These are phyloP conservation scores for Candida cerambycidarum DNA, from an alignment of 805 yeast genomes.

Conservation along the genomic window DNA sequence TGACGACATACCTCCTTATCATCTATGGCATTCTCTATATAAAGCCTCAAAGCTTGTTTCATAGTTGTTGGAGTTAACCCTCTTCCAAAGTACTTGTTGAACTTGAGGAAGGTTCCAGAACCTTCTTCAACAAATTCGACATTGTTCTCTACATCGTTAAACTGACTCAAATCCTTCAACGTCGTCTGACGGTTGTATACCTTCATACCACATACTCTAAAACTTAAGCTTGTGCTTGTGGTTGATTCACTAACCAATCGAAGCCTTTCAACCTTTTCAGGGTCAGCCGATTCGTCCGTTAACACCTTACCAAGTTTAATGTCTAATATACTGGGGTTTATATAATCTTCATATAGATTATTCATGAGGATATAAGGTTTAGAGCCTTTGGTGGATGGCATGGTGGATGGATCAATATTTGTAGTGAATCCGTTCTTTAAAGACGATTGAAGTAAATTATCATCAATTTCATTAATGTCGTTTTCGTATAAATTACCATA, in stretches of 20 bases:
- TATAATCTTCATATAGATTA: conserved; percentile 63
- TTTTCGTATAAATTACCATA: conserved; percentile 61
- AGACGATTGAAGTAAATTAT: too few relatives aligned
- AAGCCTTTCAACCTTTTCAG: conserved; percentile 64
- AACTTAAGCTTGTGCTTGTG: conserved; percentile 75
- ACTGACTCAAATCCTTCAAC: conserved; percentile 8
- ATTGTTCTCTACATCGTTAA: neutral
- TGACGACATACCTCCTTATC: conserved; percentile 7
- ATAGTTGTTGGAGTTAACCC: conserved; percentile 45
- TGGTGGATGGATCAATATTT: too few relatives aligned
- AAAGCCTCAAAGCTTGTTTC: conserved; percentile 44
- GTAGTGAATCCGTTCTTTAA: too few relatives aligned
- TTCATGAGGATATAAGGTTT: conserved; percentile 61
- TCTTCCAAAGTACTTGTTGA: conserved; percentile 75
- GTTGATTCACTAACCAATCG: conserved; percentile 63
- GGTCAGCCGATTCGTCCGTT: conserved; percentile 57
- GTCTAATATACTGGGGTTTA: conserved; percentile 73
- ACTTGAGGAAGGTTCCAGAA: conserved; percentile 45
- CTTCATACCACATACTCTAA: conserved; percentile 89
- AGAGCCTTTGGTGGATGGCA: too few relatives aligned
- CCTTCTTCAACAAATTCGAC: conserved; percentile 11
- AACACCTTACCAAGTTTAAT: conserved; percentile 75
- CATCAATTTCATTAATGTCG: conserved; percentile 10
- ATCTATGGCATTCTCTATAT: conserved; percentile 31
- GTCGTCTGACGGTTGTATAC: too few relatives aligned